Conservation (phyloP, 2,329 filamentous ascomycete species). For the Sporothrix euskadiensis region DNA sequence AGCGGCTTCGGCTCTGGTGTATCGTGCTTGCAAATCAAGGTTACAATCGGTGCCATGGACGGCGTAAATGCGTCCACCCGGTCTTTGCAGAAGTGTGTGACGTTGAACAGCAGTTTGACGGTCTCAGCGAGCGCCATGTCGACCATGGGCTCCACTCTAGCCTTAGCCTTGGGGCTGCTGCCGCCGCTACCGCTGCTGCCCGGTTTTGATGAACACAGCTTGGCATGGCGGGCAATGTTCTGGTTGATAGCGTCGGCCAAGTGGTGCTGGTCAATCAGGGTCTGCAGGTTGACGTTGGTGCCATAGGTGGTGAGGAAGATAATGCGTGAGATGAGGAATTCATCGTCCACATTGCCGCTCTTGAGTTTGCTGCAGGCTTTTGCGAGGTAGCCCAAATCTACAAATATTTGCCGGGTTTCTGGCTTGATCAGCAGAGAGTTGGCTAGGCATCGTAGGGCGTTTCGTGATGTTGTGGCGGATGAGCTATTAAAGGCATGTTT, state of each 20-base stretch:
- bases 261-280: slow-evolving; percentile 64
- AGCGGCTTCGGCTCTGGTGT: slow-evolving; percentile 65
- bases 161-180: slow-evolving; percentile 33
- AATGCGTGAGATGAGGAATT: slow-evolving; percentile 80
- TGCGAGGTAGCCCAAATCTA: slow-evolving; percentile 66
- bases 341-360: slow-evolving; percentile 74
- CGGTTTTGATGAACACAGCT: slow-evolving; percentile 39
- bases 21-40: slow-evolving; percentile 63
- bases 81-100: slow-evolving; percentile 71
- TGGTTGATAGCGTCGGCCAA: slow-evolving; percentile 68
- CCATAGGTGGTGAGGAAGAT: slow-evolving; percentile 79
- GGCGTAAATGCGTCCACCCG: slow-evolving; percentile 63
- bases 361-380: slow-evolving; percentile 71
- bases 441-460: slow-evolving; percentile 78
- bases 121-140: slow-evolving; percentile 81
- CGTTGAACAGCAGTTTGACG: slow-evolving; percentile 85
- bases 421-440: slow-evolving; percentile 76
- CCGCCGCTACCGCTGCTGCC: slow-evolving; percentile 31
- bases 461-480: slow-evolving; percentile 64
- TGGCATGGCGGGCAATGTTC: slow-evolving; percentile 71
- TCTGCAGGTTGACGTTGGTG: slow-evolving; percentile 65
- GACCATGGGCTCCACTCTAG: slow-evolving; percentile 59
- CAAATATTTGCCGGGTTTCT: slow-evolving; percentile 69
- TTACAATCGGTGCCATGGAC: slow-evolving; percentile 68
- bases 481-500: slow-evolving; percentile 71